A percentile compares a stretch with the other conserved stretches of the same genome.
phyloP scores from a whole-genome alignment of 1,139 yeast species.

The Taphrina populina region DNA sequence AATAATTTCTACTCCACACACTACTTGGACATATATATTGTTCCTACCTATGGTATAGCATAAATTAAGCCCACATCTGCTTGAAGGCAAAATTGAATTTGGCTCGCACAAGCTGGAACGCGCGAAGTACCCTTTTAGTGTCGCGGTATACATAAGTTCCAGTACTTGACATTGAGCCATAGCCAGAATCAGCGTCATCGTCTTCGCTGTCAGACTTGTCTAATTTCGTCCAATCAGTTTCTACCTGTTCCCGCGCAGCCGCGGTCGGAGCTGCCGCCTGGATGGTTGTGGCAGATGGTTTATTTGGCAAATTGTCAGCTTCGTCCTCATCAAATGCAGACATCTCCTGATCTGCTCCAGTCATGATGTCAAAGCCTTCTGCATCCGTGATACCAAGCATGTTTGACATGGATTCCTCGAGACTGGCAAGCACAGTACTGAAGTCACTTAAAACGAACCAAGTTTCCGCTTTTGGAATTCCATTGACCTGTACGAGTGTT shows the following conservation, averaged over 20 bases:
- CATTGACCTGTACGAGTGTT: constrained; percentile 29
- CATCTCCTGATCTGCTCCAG: constrained; percentile 28
- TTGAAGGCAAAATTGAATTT: constrained; percentile 30
- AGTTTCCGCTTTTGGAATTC: constrained; percentile 30
- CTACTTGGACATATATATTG: too few species aligned
- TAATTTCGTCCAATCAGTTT: constrained; percentile 21
- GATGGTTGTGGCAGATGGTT: constrained; percentile 21
- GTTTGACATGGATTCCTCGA: constrained; percentile 30
- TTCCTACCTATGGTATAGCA: too few species aligned
- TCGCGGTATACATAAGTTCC: constrained; percentile 28
- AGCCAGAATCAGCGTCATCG: constrained; percentile 15
- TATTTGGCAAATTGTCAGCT: constrained; percentile 28
- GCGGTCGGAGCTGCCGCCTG: constrained; percentile 26
- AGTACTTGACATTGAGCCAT: constrained; percentile 14
- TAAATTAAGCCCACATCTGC: constrained; percentile 34
- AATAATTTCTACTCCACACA: too few species aligned
- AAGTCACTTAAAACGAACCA: constrained; percentile 35
- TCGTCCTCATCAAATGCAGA: constrained; percentile 33
- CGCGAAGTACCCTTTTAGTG: constrained; percentile 30
- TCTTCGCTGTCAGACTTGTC: constrained; percentile 23
- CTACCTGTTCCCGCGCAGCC: constrained; percentile 12
- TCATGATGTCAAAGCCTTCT: constrained; percentile 20
- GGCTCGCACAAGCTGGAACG: constrained; percentile 32
- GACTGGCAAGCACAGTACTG: constrained; percentile 33
- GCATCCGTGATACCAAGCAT: constrained; percentile 31